These are phyloP conservation scores for Trichaptum fuscoviolaceum DNA, from an alignment of 768 basidiomycete species.

Conservation along the genomic window DNA sequence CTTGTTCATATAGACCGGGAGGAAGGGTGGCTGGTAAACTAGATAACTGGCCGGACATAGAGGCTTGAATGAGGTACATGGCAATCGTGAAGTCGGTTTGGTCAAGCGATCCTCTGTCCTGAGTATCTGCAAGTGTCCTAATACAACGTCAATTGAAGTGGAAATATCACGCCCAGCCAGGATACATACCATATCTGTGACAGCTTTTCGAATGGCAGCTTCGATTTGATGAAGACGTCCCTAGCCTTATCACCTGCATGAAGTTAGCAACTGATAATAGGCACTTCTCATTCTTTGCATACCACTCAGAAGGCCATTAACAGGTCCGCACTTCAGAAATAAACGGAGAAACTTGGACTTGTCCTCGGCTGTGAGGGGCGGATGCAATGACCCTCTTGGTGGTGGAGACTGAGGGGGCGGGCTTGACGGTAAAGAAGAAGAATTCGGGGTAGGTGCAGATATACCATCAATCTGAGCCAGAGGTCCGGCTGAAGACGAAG, in stretches of 20 bases:
- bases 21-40: slow-evolving; percentile 73
- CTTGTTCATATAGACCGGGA: slow-evolving; percentile 82
- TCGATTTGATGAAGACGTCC: slow-evolving; percentile 87
- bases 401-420: slow-evolving; percentile 62
- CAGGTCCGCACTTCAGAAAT: slow-evolving; percentile 67
- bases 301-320: slow-evolving; percentile 78
- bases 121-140: slow-evolving; percentile 95
- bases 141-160: background rate
- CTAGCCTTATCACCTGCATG: slow-evolving; percentile 77
- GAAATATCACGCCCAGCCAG: background rate
- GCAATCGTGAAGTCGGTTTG: slow-evolving; percentile 89
- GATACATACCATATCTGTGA: slow-evolving; percentile 84
- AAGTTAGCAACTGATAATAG: background rate
- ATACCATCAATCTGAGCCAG: slow-evolving; percentile 76
- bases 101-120: slow-evolving; percentile 85
- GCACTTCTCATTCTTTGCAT: slow-evolving; percentile 19
- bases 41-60: slow-evolving; percentile 74
- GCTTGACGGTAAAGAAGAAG: slow-evolving; percentile 41
- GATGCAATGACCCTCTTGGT: slow-evolving; percentile 39
- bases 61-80: slow-evolving; percentile 94
- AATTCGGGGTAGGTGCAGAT: slow-evolving; percentile 44
- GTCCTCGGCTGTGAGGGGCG: slow-evolving; percentile 74
- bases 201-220: slow-evolving; percentile 79
- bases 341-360: slow-evolving; percentile 76
- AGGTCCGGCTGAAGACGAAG: slow-evolving; percentile 61